These are phyloP conservation scores for Tylopilus vinaceipallidus DNA, from an alignment of 768 basidiomycete species.

Conservation along the genomic window DNA sequence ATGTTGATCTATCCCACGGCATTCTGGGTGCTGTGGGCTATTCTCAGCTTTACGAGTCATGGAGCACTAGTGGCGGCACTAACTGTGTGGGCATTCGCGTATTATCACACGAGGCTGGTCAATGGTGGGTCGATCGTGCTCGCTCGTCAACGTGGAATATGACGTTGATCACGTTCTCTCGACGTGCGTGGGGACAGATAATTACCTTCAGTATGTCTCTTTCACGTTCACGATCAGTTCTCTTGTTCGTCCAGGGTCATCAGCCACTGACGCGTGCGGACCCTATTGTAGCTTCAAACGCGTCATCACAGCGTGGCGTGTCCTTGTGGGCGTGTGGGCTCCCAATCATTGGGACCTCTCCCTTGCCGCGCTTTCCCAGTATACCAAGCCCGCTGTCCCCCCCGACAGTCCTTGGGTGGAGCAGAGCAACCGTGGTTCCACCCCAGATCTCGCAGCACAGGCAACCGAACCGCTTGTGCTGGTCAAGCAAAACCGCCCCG, in stretches of 20 bases:
- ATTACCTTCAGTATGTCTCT: slow-evolving; percentile 69
- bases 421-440: slow-evolving; percentile 38
- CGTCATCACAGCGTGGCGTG: slow-evolving; percentile 90
- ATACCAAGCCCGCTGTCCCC: slow-evolving; percentile 64
- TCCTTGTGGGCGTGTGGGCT: slow-evolving; percentile 93
- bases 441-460: slow-evolving; percentile 23
- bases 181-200: slow-evolving; percentile 41
- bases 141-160: slow-evolving; percentile 19
- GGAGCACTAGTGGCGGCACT: slow-evolving; percentile 72
- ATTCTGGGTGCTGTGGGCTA: slow-evolving; percentile 84
- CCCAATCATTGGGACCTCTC: slow-evolving; percentile 83
- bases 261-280: slow-evolving; percentile 20
- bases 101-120: slow-evolving; percentile 84
- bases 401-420: slow-evolving; percentile 74
- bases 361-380: slow-evolving; percentile 66
- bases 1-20: slow-evolving; percentile 76
- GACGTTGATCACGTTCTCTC: slow-evolving; percentile 17
- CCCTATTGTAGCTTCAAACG: slow-evolving; percentile 66
- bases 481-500: slow-evolving; percentile 46
- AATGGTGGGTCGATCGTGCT: slow-evolving; percentile 57
- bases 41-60: slow-evolving; percentile 70
- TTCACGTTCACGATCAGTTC: not conserved
- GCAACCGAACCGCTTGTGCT: slow-evolving; percentile 38
- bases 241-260: slow-evolving; percentile 11
- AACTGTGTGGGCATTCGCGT: slow-evolving; percentile 73